These are phyloP conservation scores for Wallemia mellicola DNA, from an alignment of 1,284 basidiomycete species.

Conservation along the genomic window DNA sequence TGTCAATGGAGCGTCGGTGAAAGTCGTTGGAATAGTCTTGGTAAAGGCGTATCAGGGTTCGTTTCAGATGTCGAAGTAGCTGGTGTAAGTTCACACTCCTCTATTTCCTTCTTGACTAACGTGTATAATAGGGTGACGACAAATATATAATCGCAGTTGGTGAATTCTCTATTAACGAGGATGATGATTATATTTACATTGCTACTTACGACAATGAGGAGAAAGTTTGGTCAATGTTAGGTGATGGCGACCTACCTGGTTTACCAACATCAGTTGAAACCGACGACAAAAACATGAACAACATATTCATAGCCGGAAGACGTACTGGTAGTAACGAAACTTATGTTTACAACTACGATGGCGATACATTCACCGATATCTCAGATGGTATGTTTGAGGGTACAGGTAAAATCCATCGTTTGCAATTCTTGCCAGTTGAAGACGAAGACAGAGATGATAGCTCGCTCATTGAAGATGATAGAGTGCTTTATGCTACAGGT, in stretches of 20 bases:
- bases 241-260: constrained; percentile 36
- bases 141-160: constrained; percentile 21
- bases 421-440: constrained; percentile 66
- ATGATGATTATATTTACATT: constrained; percentile 31
- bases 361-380: constrained; percentile 34
- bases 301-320: constrained; percentile 66
- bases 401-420: constrained; percentile 38
- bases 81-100: constrained; percentile 25
- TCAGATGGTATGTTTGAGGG: constrained; percentile 25
- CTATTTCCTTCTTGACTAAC: constrained; percentile 1
- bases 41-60: constrained; percentile 53
- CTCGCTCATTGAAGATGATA: constrained; percentile 44
- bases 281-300: constrained; percentile 46
- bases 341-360: constrained; percentile 59
- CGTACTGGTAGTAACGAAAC: constrained; percentile 27
- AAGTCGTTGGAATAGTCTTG: constrained; percentile 50
- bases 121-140: not conserved
- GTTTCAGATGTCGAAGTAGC: constrained; percentile 48
- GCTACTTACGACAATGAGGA: constrained; percentile 38
- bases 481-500: constrained; percentile 73
- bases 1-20: constrained; percentile 39
- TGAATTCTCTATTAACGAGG: constrained; percentile 29
- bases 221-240: constrained; percentile 41
- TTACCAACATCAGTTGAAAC: constrained; percentile 67
- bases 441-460: constrained; percentile 33